Evolutionary conservation across 495 filamentous ascomycete genomes (phyloP), one percentile per base, ranked within the genome.

Genomic region (Xylaria bambusicola): DNA sequence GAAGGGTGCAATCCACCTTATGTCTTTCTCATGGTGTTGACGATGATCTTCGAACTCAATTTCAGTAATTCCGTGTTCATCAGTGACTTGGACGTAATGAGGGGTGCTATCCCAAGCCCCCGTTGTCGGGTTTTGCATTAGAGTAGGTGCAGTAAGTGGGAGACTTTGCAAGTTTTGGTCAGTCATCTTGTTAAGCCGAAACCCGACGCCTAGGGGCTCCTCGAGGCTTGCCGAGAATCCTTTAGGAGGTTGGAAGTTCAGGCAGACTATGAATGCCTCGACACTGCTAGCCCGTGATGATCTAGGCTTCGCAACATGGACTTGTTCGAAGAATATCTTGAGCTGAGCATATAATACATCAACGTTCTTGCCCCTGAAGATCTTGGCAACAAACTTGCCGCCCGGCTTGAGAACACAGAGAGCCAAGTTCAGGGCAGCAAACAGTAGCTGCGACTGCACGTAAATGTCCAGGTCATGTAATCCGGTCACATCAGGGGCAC

Each of bases 381-480:
- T 97, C 76, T 98, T 98, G 7, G 94, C 93, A 8, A 98, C 93
- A 65, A 98, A 98, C 64, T 89, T 95, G 52, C 95, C 94, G 26
- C 95, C 94, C 0, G 92, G 92, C 23, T 89, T 88, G 40, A 98
- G 83, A 33, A 97, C 91, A 69, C 92, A 93, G 9, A 96, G 80
- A 8, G 94, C 90, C 2, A 98, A 85, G 70, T 96, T 96, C 15
- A 98, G 82, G 0, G 94, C 94, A 2, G 93, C 89, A 70, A 92
- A 96, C 52, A 98, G 88, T 18, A 98, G 84, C 73, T 97, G 93
- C 3, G 90, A 91, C 73, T 98, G 94, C 17, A 98, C 88, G 71
- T 98, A 98, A 65, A 97, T 97, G 72, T 98, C 94, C 7, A 98
- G 82, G 73, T 98, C 94, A 71, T 98, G 94, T 3, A 98, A 78